phyloP scores from a whole-genome alignment of 2,329 filamentous ascomycete species.

The Exophiala oligosperma region DNA sequence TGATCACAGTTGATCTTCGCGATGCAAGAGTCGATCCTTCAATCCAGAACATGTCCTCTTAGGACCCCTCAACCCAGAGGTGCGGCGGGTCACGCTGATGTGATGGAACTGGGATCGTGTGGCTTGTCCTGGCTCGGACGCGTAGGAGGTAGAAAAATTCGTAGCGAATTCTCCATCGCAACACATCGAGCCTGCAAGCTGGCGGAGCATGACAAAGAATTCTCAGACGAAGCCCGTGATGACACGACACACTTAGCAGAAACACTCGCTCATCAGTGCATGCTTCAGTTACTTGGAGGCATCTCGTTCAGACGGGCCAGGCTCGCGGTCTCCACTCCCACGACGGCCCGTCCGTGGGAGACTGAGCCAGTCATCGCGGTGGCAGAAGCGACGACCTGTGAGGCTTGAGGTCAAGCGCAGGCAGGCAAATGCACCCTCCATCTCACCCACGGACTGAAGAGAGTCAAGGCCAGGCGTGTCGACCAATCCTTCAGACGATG shows the following conservation, averaged over 20 bases:
- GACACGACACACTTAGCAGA: not conserved
- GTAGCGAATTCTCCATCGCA: not conserved
- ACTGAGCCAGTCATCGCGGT: not conserved
- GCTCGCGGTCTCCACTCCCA: not conserved
- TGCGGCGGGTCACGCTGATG: constrained; percentile 9
- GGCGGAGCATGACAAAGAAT: not conserved
- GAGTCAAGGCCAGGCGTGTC: not conserved
- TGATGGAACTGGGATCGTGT: constrained; percentile 10
- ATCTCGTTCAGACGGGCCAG: not conserved
- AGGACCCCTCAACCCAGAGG: not conserved
- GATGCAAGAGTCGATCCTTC: constrained; percentile 9
- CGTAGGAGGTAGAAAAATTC: not conserved
- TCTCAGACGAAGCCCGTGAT: not conserved
- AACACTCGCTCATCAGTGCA: not conserved
- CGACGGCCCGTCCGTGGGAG: not conserved
- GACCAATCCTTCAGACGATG: not conserved
- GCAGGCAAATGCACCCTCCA: not conserved
- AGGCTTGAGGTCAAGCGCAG: not conserved
- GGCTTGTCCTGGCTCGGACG: constrained; percentile 11
- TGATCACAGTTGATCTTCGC: constrained; percentile 17
- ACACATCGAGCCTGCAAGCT: not conserved
- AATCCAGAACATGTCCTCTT: constrained; percentile 22
- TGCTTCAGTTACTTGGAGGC: not conserved
- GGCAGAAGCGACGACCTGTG: not conserved
- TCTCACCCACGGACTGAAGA: not conserved